phyloP scores from a whole-genome alignment of 2,329 filamentous ascomycete genomes.

The Epichloe glyceriae region DNA sequence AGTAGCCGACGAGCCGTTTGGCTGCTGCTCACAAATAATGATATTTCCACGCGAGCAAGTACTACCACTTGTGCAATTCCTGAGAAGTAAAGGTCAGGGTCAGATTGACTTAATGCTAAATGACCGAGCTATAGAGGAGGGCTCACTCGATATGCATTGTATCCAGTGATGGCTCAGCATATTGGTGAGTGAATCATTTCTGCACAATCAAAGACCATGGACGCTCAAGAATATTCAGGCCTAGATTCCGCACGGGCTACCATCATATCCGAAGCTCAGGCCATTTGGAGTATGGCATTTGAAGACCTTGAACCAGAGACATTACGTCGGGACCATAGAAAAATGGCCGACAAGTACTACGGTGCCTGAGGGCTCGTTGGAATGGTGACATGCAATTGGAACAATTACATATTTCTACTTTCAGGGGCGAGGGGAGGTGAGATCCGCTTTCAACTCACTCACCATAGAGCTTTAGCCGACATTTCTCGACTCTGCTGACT shows the following conservation, averaged over 20 bases:
- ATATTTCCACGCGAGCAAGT: conserved; percentile 1
- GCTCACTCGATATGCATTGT: background rate
- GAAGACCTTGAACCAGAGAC: background rate
- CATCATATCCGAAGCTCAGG: background rate
- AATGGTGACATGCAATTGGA: no score
- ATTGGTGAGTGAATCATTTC: background rate
- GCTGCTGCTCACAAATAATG: background rate
- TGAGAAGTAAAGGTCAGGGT: background rate
- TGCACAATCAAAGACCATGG: background rate
- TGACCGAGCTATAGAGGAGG: background rate
- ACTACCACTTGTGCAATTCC: background rate
- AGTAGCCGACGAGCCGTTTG: background rate
- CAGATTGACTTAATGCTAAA: background rate
- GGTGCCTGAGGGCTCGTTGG: background rate
- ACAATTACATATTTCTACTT: no score
- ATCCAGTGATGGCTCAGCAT: background rate
- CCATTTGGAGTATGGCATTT: conserved; percentile 1
- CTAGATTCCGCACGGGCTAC: background rate
- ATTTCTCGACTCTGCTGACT: no score
- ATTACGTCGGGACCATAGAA: background rate
- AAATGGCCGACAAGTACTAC: background rate
- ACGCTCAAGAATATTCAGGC: background rate
- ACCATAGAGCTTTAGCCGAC: no score
- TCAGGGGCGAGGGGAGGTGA: no score
- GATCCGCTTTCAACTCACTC: no score